Base-by-base conservation (phyloP, 2,329 filamentous ascomycete genomes). In the Aspergillus fumigatiaffinis region DNA sequence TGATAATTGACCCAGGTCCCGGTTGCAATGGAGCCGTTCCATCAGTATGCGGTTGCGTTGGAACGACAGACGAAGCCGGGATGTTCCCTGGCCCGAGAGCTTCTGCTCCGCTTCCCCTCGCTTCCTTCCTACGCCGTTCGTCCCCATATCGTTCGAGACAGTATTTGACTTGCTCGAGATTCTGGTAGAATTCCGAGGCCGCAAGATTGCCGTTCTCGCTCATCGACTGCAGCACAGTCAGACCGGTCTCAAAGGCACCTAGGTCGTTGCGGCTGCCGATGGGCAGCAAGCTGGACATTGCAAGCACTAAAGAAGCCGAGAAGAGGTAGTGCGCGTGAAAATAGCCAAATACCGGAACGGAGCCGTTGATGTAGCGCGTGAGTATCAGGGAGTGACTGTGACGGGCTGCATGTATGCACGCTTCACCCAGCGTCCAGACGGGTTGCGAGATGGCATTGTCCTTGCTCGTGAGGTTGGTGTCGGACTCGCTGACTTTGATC, bases 251-350 rank as follows among this genome's bases (percentile, higher is more conserved):
- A 52, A 73, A 73, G 1, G 66, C 63, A 0, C 61, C 63, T 52
- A 71, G 60, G 50, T 73, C 71, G 12, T 62, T 62, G 1, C 69
- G 64, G 35, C 61, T 71, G 4, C 69, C 71, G 44, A 71, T 68
- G 1, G 70, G 68, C 2, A 72, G 66, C 50, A 73, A 71, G 53
- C 64, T 70, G 25, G 72, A 73, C 64, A 75, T 72, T 49, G 70
- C 72, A 6, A 76, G 63, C n/a, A 73, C 70, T 0, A 73, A 59
- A 1, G 73, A 71, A 0, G 72, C 70, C 20, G 73, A 74, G 55
- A 76, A 76, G 25, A 76, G 70, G 44, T 74, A 75, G 58, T 74
- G 73, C 0, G 73, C 71, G 57, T 76, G 71, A 58, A 74, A 76
- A 63, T 73, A 76, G 28, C 73, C 73, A 57, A 73, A 76, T 8